phyloP scores from a whole-genome alignment of 2,329 filamentous ascomycete species.

The Pseudogymnoascus sp. region DNA sequence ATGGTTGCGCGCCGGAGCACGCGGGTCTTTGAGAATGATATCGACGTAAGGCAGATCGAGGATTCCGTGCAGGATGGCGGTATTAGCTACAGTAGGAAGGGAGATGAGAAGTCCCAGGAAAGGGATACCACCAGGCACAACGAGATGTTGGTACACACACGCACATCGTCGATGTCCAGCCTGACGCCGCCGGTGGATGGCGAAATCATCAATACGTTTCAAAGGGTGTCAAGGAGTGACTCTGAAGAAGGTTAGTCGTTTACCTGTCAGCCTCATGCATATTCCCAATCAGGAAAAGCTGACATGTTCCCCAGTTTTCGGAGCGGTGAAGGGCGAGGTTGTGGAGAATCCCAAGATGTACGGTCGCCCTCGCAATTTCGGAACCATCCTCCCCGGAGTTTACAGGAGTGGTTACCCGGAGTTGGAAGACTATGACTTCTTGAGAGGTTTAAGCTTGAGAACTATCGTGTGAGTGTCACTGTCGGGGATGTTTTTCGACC shows the following conservation, averaged over 20 bases:
- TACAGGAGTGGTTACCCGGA: slow-evolving; percentile 78
- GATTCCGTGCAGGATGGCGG: neutral
- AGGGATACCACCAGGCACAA: neutral
- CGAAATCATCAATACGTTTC: neutral
- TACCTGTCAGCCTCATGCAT: neutral
- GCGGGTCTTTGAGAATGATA: slow-evolving; percentile 10
- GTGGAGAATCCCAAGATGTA: slow-evolving; percentile 14
- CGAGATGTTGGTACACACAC: neutral
- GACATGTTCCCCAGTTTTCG: neutral
- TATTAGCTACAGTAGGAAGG: slow-evolving; percentile 4
- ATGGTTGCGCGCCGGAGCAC: slow-evolving; percentile 8
- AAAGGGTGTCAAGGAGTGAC: neutral
- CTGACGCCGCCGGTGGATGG: neutral
- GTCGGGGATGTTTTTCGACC: neutral
- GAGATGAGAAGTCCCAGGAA: neutral
- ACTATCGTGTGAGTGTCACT: slow-evolving; percentile 60
- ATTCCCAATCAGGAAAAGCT: neutral
- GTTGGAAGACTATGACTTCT: slow-evolving; percentile 59
- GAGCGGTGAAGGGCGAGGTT: slow-evolving; percentile 8
- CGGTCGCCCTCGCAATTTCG: slow-evolving; percentile 62
- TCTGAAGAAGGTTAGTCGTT: slow-evolving; percentile 5
- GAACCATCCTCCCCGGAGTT: slow-evolving; percentile 61
- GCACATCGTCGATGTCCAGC: neutral
- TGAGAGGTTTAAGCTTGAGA: slow-evolving; percentile 61
- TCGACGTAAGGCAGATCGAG: slow-evolving; percentile 8